Percentiles rank a stretch among this genome's conserved stretches.
phyloP scores from a whole-genome alignment of 2,329 filamentous ascomycete genomes.

The Aspergillus luchuensis region DNA sequence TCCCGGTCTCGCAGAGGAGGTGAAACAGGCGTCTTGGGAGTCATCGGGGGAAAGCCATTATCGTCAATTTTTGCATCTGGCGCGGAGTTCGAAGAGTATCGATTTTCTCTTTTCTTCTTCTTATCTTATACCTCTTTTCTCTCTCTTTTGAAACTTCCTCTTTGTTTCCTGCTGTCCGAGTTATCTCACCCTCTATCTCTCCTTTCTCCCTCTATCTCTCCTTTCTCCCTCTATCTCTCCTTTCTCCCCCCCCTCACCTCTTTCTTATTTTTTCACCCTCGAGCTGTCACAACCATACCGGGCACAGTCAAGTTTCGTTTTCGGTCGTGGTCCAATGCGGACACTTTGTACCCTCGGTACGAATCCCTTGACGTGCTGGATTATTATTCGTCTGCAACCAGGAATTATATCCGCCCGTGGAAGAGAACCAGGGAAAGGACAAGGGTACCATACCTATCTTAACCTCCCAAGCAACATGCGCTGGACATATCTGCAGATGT shows the following conservation, averaged over 20 bases:
- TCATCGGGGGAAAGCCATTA: conserved; percentile 23
- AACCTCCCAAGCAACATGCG: too few species aligned
- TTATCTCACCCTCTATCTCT: not conserved
- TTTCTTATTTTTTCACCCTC: conserved; percentile 10
- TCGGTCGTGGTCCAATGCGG: too few species aligned
- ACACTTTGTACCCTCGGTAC: too few species aligned
- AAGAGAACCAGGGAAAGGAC: too few species aligned
- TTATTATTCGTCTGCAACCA: too few species aligned
- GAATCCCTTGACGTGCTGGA: too few species aligned
- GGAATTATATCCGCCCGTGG: too few species aligned
- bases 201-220: too few species aligned
- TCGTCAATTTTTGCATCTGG: conserved; percentile 32
- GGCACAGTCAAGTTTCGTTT: too few species aligned
- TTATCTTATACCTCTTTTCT: conserved; percentile 13
- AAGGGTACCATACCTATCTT: too few species aligned
- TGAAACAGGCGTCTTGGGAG: conserved; percentile 35
- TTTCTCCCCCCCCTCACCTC: not conserved
- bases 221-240: not conserved
- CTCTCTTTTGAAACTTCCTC: conserved; percentile 13
- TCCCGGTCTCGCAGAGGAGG: conserved; percentile 24
- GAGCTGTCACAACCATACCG: too few species aligned
- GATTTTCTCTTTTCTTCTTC: conserved; percentile 24
- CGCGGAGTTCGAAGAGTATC: conserved; percentile 22
- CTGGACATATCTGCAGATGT: too few species aligned
- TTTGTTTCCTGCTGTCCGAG: conserved; percentile 18